Evolutionary conservation across 2,329 filamentous ascomycete species (phyloP), one percentile per base, ranked within the genome.

Genomic region (Chaetomium globosum): DNA sequence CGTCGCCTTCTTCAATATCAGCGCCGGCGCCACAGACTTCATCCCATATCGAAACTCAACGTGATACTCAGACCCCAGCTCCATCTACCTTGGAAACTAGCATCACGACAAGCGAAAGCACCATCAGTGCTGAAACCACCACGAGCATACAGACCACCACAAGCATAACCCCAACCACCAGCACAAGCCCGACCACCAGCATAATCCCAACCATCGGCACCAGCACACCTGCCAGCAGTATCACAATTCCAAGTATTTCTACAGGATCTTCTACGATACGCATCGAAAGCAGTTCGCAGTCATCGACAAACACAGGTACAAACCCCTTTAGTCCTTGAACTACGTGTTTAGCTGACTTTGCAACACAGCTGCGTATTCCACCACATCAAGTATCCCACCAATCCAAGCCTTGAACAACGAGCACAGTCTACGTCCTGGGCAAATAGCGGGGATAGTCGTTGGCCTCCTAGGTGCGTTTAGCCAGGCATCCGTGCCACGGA

Each of bases 371-470:
- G 19, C 7, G 10, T 31, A 43, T 33, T 21, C 53, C 12, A 33
- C 60, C 36, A 10, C 51, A 26, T 60, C 43, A 39, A 39, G 5
- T 9, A n/a, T 19, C 13, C 9, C 12, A 1, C 52, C 52, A 49
- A 23, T 33, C 4, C 28, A 33, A 9, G 52, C 33, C 2, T 10
- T 12, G 4, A 54, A 4, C 13, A 21, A 4, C 48, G 21, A 9
- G 4, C 23, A 31, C 19, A 26, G 33, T n/a, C n/a, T 60, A 2
- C 8, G 10, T 31, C 8, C n/a, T n/a, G 57, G 57, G 5, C 63
- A 64, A n/a, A 52, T 64, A 30, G 63, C 51, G 8, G 63, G 63
- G 3, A 61, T 64, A 13, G 23, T 33, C 1, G 7, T 64, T 21
- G 63, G 63, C 10, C 16, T 43, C 8, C 13, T 57, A 6, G 63